A percentile compares a stretch with the other conserved stretches of the same genome.
phyloP scores from a whole-genome alignment of 805 yeast species.

The Wickerhamiella allomyrinae region DNA sequence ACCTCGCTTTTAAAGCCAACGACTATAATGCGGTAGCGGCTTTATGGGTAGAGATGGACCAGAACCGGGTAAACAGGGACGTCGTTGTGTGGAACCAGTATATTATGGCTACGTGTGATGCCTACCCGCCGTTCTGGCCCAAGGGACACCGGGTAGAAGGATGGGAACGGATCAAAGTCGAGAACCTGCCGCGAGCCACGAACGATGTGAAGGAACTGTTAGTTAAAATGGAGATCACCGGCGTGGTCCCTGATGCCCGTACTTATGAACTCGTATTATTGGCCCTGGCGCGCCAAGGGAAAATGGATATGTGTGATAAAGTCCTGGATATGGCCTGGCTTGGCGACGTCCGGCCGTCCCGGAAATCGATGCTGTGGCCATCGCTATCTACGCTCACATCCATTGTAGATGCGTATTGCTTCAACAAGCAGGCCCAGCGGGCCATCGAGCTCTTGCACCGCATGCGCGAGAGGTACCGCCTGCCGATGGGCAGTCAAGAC shows the following conservation, averaged over 20 bases:
- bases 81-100: slow-evolving; percentile 24
- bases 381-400: slow-evolving; percentile 14
- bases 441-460: slow-evolving; percentile 15
- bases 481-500: slow-evolving; percentile 10
- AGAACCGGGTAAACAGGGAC: slow-evolving; percentile 11
- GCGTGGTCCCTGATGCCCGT: slow-evolving; percentile 20
- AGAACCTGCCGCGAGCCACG: slow-evolving; percentile 11
- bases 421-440: slow-evolving; percentile 14
- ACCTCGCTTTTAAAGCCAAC: slow-evolving; percentile 19
- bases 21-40: slow-evolving; percentile 12
- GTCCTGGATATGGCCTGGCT: slow-evolving; percentile 21
- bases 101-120: slow-evolving; percentile 21
- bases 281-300: slow-evolving; percentile 20
- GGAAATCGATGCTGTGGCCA: slow-evolving; percentile 13
- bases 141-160: slow-evolving; percentile 2
- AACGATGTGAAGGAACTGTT: slow-evolving; percentile 16
- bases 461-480: slow-evolving; percentile 9
- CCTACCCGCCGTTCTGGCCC: slow-evolving; percentile 20
- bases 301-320: slow-evolving; percentile 13
- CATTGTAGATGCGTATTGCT: slow-evolving; percentile 19
- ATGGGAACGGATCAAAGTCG: slow-evolving; percentile 1
- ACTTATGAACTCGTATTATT: slow-evolving; percentile 24
- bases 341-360: slow-evolving; percentile 1
- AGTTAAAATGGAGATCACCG: slow-evolving; percentile 19
- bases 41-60: slow-evolving; percentile 19